Conservation (phyloP, 441 rosid species). For the Isatis lusitanica region DNA sequence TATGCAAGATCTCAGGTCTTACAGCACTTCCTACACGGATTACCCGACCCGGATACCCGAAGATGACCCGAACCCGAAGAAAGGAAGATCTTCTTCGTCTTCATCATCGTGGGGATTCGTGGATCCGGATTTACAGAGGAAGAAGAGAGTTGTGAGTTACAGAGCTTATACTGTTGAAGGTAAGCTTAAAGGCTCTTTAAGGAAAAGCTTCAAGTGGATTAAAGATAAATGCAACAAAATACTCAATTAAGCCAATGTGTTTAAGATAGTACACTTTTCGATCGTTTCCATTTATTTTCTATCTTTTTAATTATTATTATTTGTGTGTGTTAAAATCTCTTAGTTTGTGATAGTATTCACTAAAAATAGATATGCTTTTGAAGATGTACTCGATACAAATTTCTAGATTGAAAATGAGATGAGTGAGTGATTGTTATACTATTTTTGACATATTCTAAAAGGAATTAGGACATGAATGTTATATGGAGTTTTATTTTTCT, state of each 20-base stretch:
- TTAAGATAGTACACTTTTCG: background rate
- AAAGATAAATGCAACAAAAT: slow-evolving; percentile 50
- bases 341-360: slow-evolving; percentile 2
- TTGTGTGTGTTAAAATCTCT: background rate
- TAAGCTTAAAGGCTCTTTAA: slow-evolving; percentile 85
- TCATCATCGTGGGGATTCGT: slow-evolving; percentile 62
- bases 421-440: background rate
- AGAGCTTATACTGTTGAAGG: slow-evolving; percentile 84
- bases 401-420: background rate
- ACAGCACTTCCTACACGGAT: slow-evolving; percentile 58
- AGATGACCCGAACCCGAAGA: slow-evolving; percentile 36
- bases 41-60: slow-evolving; percentile 33
- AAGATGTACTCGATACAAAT: background rate
- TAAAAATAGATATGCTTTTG: background rate
- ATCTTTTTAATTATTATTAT: background rate
- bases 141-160: slow-evolving; percentile 87
- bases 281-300: slow-evolving; percentile 1
- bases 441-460: background rate
- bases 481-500: background rate
- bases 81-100: slow-evolving; percentile 46
- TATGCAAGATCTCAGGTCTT: slow-evolving; percentile 86
- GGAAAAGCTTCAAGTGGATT: slow-evolving; percentile 90
- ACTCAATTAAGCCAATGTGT: slow-evolving; percentile 9
- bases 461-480: background rate
- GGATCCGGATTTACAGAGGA: slow-evolving; percentile 92